A percentile compares a stretch with the other conserved stretches of the same genome.
Evolutionary conservation across 805 yeast genomes (phyloP).

Genomic region (Candida hispaniensis): DNA sequence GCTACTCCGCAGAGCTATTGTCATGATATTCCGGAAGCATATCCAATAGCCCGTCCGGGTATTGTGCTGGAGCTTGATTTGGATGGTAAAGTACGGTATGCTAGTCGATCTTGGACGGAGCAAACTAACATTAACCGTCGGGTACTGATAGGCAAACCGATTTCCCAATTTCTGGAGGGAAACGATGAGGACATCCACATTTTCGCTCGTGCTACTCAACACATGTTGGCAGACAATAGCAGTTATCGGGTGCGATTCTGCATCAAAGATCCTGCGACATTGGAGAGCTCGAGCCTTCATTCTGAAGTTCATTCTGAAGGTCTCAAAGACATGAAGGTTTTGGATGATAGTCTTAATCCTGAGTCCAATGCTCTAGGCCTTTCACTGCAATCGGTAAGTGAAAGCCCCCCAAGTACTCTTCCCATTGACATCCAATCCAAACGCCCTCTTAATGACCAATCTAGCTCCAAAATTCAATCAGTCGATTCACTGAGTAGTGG

Average conservation of each 20-base stretch:
- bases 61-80: conserved; percentile 76
- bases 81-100: conserved; percentile 64
- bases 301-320: conserved; percentile 3
- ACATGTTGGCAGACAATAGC: conserved; percentile 62
- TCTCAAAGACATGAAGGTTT: background rate
- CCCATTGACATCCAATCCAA: background rate
- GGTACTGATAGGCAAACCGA: conserved; percentile 46
- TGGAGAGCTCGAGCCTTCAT: conserved; percentile 6
- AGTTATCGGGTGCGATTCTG: conserved; percentile 69
- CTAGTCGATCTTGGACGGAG: conserved; percentile 68
- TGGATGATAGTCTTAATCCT: background rate
- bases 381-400: background rate
- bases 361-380: background rate
- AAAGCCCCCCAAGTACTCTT: background rate
- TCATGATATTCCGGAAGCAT: too few species aligned
- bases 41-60: too few species aligned
- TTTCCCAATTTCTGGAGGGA: conserved; percentile 57
- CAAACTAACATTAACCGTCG: conserved; percentile 57
- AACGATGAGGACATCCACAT: conserved; percentile 51
- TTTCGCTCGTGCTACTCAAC: conserved; percentile 56
- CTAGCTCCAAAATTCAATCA: conserved; percentile 4
- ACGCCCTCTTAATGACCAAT: conserved; percentile 1
- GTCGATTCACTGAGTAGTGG: conserved; percentile 2
- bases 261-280: conserved; percentile 22
- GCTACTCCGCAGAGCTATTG: too few species aligned